Percentiles rank a stretch among this genome's conserved stretches.
Evolutionary conservation across 768 basidiomycete species (phyloP).

Genomic region (Fomitopsis serialis): DNA sequence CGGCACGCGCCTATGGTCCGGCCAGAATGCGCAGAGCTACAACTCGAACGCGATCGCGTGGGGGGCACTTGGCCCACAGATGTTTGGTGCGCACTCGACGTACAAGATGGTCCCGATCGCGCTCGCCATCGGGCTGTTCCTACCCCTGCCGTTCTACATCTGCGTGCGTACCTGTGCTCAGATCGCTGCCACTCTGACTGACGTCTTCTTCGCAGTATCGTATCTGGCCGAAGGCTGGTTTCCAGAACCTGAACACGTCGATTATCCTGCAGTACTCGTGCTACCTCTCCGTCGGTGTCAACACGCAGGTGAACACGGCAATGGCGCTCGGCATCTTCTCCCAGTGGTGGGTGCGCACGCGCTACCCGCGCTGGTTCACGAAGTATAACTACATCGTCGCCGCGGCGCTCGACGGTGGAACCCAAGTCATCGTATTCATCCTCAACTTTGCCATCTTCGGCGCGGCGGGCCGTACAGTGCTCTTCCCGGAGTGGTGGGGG

Average conservation of each 20-base stretch:
- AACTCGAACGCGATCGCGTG: conserved; percentile 50
- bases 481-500: conserved; percentile 25
- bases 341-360: conserved; percentile 37
- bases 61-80: conserved; percentile 41
- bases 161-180: conserved; percentile 10
- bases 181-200: not conserved
- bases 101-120: conserved; percentile 25
- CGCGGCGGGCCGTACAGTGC: conserved; percentile 20
- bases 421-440: conserved; percentile 31
- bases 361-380: conserved; percentile 34
- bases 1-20: conserved; percentile 48
- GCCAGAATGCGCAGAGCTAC: conserved; percentile 46
- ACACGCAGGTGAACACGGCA: conserved; percentile 42
- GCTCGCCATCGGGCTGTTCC: conserved; percentile 45
- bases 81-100: conserved; percentile 11
- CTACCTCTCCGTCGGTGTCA: conserved; percentile 51
- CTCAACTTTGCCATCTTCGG: conserved; percentile 28
- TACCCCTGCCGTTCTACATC: conserved; percentile 54
- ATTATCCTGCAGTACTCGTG: conserved; percentile 35
- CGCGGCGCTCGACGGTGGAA: conserved; percentile 34
- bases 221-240: conserved; percentile 41
- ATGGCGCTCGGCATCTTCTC: conserved; percentile 43
- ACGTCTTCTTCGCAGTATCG: conserved; percentile 26
- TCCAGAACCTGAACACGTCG: conserved; percentile 46
- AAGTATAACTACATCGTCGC: conserved; percentile 25